These are phyloP conservation scores for Yamadazyma sp. DNA, from an alignment of 1,139 yeast species.

Conservation along the genomic window DNA sequence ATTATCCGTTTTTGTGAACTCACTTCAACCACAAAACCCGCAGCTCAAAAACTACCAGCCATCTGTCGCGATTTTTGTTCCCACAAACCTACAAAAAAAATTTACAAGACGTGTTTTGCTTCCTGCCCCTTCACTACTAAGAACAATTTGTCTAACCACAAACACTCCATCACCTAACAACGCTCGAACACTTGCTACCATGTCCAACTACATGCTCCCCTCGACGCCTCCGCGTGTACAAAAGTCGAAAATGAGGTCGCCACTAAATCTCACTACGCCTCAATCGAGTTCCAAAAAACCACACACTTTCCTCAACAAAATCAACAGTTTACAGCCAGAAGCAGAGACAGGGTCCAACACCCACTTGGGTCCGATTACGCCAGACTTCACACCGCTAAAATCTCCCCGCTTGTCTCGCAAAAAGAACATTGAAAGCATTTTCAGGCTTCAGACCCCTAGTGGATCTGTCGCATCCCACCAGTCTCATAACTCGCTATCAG, in stretches of 20 bases:
- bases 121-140: not conserved
- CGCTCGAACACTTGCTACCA: conserved; percentile 5
- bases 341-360: conserved; percentile 1
- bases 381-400: conserved; percentile 39
- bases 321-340: conserved; percentile 3
- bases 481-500: not conserved
- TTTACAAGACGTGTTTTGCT: conserved; percentile 7
- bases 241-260: conserved; percentile 4
- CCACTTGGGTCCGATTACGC: conserved; percentile 26
- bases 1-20: too few species aligned
- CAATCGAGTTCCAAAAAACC: conserved; percentile 14
- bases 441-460: conserved; percentile 10
- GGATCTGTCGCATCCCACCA: conserved; percentile 1
- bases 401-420: conserved; percentile 21
- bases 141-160: too few species aligned
- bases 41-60: conserved; percentile 5
- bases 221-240: conserved; percentile 17
- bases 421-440: conserved; percentile 18
- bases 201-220: conserved; percentile 13
- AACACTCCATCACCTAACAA: too few species aligned
- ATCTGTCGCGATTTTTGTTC: not conserved
- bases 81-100: not conserved
- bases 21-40: not conserved
- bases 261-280: conserved; percentile 13
- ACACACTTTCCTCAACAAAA: conserved; percentile 6